Evolutionary conservation across 352 stramenopile species (phyloP).

Genomic region (Chrysophaeum taylorii): DNA sequence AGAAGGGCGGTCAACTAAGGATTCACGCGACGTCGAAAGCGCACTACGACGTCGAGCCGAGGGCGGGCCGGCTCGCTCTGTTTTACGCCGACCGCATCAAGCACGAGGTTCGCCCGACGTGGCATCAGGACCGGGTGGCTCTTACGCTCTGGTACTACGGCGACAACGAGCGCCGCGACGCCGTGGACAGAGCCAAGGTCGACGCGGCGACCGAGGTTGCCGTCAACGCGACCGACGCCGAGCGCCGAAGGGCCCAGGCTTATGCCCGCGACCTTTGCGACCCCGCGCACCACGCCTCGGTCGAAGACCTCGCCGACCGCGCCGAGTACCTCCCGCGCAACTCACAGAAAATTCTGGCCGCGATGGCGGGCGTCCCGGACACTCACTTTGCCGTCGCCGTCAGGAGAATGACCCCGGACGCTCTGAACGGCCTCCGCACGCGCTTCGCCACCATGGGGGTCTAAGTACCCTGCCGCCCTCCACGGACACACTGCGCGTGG

Average conservation of each 20-base stretch:
- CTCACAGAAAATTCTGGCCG: not conserved
- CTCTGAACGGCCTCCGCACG: not conserved
- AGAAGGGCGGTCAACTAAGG: constrained; percentile 23
- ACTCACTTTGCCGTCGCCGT: not conserved
- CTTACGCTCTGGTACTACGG: constrained; percentile 33
- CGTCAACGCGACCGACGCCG: not conserved
- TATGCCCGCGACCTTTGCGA: constrained; percentile 1
- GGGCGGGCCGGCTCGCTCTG: constrained; percentile 22
- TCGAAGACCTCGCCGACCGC: not conserved
- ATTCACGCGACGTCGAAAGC: constrained; percentile 19
- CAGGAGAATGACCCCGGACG: not conserved
- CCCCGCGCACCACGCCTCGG: not conserved
- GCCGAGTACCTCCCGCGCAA: not conserved
- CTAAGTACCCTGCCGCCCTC: too few relatives aligned
- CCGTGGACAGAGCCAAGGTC: constrained; percentile 17
- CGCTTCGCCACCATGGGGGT: constrained; percentile 10
- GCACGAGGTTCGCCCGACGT: constrained; percentile 28
- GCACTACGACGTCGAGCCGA: constrained; percentile 20
- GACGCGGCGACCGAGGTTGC: too few relatives aligned
- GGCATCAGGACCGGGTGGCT: constrained; percentile 1
- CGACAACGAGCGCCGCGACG: constrained; percentile 20
- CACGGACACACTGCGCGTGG: too few relatives aligned
- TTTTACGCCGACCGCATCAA: constrained; percentile 26
- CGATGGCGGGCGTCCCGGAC: constrained; percentile 5
- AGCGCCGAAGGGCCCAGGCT: not conserved